Conservation (phyloP, 257 asterid genomes). For the Ballota nigra region DNA sequence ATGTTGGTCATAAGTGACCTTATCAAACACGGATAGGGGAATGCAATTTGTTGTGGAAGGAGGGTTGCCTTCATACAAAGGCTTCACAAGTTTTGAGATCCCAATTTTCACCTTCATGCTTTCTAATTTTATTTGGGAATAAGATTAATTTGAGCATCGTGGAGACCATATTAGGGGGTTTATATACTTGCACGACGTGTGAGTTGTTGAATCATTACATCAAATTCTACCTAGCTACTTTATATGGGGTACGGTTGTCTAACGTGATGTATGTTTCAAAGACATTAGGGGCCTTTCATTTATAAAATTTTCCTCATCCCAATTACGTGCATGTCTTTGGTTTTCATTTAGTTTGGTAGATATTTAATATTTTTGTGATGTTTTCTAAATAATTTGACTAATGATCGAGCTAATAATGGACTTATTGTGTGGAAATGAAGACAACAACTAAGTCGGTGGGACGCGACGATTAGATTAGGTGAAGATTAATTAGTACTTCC, state of each 20-base stretch:
- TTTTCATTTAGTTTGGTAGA: conserved; percentile 23
- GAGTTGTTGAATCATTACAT: background rate
- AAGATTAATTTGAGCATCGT: conserved; percentile 19
- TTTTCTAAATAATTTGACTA: background rate
- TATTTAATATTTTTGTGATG: background rate
- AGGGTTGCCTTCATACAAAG: conserved; percentile 53
- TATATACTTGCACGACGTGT: conserved; percentile 22
- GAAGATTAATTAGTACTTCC: conserved; percentile 17
- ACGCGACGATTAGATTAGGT: conserved; percentile 25
- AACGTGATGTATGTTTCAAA: background rate
- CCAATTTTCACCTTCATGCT: conserved; percentile 53
- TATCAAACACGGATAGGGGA: conserved; percentile 71
- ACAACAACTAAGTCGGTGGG: background rate
- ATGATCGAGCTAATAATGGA: background rate
- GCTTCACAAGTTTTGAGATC: conserved; percentile 64
- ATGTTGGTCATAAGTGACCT: conserved; percentile 61
- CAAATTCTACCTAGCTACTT: background rate
- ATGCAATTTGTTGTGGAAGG: conserved; percentile 31
- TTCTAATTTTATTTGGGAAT: background rate
- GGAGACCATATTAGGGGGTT: conserved; percentile 24
- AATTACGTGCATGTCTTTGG: conserved; percentile 3
- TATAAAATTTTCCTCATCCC: background rate
- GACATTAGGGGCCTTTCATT: no score
- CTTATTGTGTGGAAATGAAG: background rate
- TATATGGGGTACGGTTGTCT: background rate